Evolutionary conservation across 257 asterid species (phyloP), one percentile per base, ranked within the genome.

Genomic region (Lavandula angustifolia): DNA sequence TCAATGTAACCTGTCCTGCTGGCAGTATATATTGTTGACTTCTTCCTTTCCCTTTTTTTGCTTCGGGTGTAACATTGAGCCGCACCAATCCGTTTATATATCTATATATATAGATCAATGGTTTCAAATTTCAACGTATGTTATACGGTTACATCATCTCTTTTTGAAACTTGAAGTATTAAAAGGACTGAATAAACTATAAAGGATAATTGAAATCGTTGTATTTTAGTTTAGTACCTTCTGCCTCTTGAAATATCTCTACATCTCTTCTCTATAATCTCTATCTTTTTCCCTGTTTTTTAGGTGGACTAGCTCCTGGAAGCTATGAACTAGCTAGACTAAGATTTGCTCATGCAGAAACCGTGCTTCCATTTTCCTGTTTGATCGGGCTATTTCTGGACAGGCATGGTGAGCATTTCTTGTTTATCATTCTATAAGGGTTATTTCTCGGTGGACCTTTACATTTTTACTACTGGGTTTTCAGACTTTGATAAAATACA

Each of bases 361-460:
- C 98, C 27, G 79, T 90, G 65, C 89, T 90, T 73, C 98, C 99
- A 13, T 87, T 94, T 85, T 87, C 99, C 67, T 94, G 98, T 87
- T 80, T 94, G 80, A 78, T 90, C 13, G 98, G 99, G 40, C 84
- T 94, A 73, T 90, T 84, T 80, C 95, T 94, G 46, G 89, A 94
- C 57, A 88, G 73, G 72, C 61, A 94, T 43, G 97, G 99, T 82
- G 71, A 83, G 87, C 76, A 51, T 12, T 65, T 54, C 53, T 52
- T 42, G 16, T 60, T 38, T 54, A 48, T 41, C 61, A 34, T 50
- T 63, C 58, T 44, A 40, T 22, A 22, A 22, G 27, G 27, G 27
- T 2, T 22, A 22, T 22, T 22, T 22, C 27, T 22, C 14, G 51
- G 16, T 50, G 22, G 52, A 33, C 10, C 31, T 50, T 40, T 54